Conservation (phyloP, 208 protist species). For the Perkinsela sp. region DNA sequence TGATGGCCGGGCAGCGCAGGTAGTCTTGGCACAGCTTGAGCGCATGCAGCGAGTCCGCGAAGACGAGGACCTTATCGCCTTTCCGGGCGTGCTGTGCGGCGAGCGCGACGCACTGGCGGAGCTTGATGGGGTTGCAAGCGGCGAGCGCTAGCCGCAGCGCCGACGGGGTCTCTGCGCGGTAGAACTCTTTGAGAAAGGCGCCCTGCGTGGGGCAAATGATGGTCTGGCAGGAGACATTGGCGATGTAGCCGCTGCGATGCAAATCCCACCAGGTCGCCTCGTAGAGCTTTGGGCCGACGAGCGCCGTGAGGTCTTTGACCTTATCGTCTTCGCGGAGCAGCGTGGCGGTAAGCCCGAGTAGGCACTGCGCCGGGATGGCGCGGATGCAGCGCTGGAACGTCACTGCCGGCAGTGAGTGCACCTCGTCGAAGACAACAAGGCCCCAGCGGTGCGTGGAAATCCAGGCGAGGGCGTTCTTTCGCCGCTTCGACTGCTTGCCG, state of each 20-base stretch:
- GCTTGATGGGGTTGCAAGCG: conserved; percentile 5
- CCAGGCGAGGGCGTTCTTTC: conserved; percentile 17
- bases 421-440: conserved; percentile 93
- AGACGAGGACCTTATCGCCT: conserved; percentile 63
- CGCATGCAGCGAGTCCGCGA: conserved; percentile 52
- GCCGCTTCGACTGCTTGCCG: conserved; percentile 15
- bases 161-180: background rate
- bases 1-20: conserved; percentile 54
- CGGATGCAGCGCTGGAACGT: conserved; percentile 81
- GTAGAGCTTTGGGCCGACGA: conserved; percentile 98
- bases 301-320: conserved; percentile 82
- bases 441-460: conserved; percentile 71
- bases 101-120: conserved; percentile 4
- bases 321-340: conserved; percentile 87
- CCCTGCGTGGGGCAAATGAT: conserved; percentile 84
- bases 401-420: conserved; percentile 85
- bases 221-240: conserved; percentile 85
- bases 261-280: conserved; percentile 98
- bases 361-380: conserved; percentile 76
- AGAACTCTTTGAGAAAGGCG: conserved; percentile 24
- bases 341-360: conserved; percentile 90
- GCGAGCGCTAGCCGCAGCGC: conserved; percentile 6
- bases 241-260: conserved; percentile 74
- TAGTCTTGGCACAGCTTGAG: conserved; percentile 44
- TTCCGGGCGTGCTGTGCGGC: background rate